Evolutionary conservation across 75 land plant genomes (phyloP).

Genomic region (Larix kaempferi): DNA sequence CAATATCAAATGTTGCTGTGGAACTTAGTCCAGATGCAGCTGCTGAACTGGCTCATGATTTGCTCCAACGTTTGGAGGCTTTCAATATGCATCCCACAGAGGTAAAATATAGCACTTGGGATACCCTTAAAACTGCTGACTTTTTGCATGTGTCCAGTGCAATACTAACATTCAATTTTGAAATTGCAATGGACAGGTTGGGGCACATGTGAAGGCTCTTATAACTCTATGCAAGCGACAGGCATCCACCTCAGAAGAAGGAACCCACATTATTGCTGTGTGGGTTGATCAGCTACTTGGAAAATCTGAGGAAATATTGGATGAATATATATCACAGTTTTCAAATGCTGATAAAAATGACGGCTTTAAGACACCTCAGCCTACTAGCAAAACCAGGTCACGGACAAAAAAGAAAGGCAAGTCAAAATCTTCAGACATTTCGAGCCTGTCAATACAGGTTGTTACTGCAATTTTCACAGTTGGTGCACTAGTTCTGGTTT

Average conservation of each 20-base stretch:
- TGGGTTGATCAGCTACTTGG: conserved; percentile 68
- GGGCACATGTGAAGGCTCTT: conserved; percentile 86
- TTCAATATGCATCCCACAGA: conserved; percentile 89
- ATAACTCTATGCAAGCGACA: conserved; percentile 74
- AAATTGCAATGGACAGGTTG: conserved; percentile 40
- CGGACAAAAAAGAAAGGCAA: conserved; percentile 13
- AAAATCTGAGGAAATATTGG: conserved; percentile 54
- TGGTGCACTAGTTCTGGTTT: conserved; percentile 38
- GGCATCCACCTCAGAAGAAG: conserved; percentile 57
- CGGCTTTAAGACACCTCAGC: conserved; percentile 37
- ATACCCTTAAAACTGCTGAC: neutral
- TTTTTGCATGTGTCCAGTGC: neutral
- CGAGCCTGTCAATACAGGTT: conserved; percentile 16
- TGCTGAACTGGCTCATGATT: conserved; percentile 70
- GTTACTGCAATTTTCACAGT: conserved; percentile 37
- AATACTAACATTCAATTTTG: neutral
- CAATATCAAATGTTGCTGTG: conserved; percentile 79
- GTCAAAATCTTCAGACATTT: conserved; percentile 13
- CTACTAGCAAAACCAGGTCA: conserved; percentile 8
- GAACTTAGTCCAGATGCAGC: conserved; percentile 87
- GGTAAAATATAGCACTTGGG: conserved; percentile 30
- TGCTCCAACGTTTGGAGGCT: conserved; percentile 61
- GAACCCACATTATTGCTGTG: conserved; percentile 49
- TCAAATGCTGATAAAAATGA: conserved; percentile 19
- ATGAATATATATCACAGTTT: conserved; percentile 37